These are phyloP conservation scores for Tuber umbilicatum DNA, from an alignment of 495 filamentous ascomycete species.

Conservation along the genomic window DNA sequence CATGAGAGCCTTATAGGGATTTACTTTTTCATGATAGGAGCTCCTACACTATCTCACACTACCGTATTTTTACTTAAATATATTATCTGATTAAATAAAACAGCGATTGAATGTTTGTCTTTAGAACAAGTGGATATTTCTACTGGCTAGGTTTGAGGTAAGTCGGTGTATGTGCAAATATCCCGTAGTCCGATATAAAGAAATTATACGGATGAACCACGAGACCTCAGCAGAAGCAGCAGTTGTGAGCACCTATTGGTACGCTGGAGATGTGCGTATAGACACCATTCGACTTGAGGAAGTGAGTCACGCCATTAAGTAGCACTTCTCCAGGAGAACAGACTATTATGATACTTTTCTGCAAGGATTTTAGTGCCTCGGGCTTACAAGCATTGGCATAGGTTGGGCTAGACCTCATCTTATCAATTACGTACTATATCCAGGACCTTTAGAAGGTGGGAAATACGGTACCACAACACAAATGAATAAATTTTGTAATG, in stretches of 20 bases:
- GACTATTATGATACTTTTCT: neutral
- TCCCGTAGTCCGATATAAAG: no score
- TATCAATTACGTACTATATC: conserved; percentile 1
- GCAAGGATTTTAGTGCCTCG: neutral
- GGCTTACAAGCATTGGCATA: neutral
- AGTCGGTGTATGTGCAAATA: neutral
- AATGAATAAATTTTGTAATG: neutral
- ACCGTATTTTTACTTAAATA: neutral
- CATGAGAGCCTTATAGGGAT: neutral
- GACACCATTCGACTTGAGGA: neutral
- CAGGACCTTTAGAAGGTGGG: neutral
- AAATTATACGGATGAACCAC: neutral
- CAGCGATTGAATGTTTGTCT: no score
- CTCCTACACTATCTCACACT: neutral
- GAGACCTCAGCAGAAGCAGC: neutral
- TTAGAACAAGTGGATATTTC: neutral
- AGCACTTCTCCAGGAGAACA: neutral
- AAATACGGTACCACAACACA: neutral
- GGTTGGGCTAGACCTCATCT: neutral
- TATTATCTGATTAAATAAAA: neutral
- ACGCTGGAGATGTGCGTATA: neutral
- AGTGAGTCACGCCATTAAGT: neutral
- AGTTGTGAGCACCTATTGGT: neutral
- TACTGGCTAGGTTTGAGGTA: neutral
- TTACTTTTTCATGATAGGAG: neutral